Conservation (phyloP, 2,329 filamentous ascomycete species). For the Beauveria bassiana region DNA sequence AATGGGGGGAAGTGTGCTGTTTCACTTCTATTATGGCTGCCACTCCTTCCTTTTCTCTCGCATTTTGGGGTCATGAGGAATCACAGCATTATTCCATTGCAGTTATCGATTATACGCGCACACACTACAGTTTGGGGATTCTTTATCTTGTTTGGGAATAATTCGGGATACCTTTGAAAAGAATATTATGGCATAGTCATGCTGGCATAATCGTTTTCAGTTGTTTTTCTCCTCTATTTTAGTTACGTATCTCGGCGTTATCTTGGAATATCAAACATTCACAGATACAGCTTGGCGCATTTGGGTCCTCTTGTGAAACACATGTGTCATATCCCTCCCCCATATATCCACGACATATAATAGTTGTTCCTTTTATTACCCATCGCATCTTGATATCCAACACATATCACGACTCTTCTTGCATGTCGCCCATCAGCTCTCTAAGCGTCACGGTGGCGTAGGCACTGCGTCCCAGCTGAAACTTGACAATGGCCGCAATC, state of each 20-base stretch:
- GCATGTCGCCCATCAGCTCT: constrained; percentile 58
- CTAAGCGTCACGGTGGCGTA: constrained; percentile 80
- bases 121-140: background rate
- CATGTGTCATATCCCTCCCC: background rate
- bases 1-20: background rate
- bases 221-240: background rate
- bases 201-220: background rate
- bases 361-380: too few relatives aligned
- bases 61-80: background rate
- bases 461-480: constrained; percentile 70
- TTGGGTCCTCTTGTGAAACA: background rate
- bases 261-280: background rate
- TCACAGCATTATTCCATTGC: background rate
- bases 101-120: background rate
- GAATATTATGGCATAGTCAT: constrained; percentile 4
- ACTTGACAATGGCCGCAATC: constrained; percentile 63
- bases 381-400: background rate
- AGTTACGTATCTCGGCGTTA: background rate
- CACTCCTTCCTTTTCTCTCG: background rate
- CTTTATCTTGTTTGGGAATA: background rate
- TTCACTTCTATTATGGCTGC: background rate
- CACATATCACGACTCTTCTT: constrained; percentile 17
- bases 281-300: background rate
- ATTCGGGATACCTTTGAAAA: constrained; percentile 1
- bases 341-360: too few relatives aligned